Conservation (phyloP, 257 asterid species). For the Linderniella brevidens region DNA sequence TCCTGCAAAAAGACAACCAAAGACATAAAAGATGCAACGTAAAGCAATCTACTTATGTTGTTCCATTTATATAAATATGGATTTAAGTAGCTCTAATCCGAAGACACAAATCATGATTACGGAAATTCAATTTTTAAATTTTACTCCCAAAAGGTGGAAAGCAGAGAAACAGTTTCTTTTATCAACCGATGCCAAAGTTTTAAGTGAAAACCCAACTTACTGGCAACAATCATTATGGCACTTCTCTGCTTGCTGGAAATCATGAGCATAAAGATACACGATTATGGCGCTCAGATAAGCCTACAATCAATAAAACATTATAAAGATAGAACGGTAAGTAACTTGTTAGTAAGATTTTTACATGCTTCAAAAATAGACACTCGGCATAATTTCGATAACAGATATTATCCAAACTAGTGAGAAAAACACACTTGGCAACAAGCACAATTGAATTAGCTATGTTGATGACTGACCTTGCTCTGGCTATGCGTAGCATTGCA, state of each 20-base stretch:
- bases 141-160: no score
- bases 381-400: neutral
- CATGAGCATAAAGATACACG: constrained; percentile 84
- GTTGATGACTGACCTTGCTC: constrained; percentile 49
- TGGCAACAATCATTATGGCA: constrained; percentile 95
- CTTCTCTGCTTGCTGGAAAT: constrained; percentile 90
- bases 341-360: neutral
- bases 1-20: constrained; percentile 32
- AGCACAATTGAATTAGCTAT: neutral
- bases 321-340: neutral
- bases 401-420: no score
- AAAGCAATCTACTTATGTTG: neutral
- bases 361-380: neutral
- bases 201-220: constrained; percentile 29
- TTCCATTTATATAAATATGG: no score
- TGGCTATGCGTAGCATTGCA: constrained; percentile 88
- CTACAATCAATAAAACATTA: constrained; percentile 23
- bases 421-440: no score
- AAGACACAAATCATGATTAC: no score
- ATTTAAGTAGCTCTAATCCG: no score
- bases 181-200: neutral
- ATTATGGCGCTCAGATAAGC: constrained; percentile 96
- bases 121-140: no score
- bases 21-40: neutral
- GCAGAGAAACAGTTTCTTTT: neutral